phyloP scores from a whole-genome alignment of 2,329 filamentous ascomycete species.

The Cryphonectria japonica region DNA sequence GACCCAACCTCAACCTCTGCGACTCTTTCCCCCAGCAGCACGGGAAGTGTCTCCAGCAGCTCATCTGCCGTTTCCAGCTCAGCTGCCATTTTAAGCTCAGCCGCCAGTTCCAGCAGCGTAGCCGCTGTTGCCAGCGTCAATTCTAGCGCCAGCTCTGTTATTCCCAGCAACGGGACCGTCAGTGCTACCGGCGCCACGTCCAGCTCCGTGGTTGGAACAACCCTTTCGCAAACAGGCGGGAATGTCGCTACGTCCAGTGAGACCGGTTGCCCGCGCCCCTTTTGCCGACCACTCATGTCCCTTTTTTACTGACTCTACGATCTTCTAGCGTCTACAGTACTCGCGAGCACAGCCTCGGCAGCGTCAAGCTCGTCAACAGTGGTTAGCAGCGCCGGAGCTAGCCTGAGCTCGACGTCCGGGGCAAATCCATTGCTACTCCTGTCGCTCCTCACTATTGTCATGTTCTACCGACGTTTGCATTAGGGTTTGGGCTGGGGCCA shows the following conservation, averaged over 20 bases:
- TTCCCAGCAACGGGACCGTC: not conserved
- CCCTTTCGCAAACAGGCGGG: not conserved
- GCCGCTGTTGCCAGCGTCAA: not conserved
- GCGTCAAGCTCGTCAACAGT: slow-evolving; percentile 1
- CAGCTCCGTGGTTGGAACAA: not conserved
- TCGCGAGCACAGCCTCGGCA: not conserved
- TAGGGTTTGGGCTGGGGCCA: not conserved
- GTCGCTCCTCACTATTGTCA: not conserved
- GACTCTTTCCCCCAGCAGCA: not conserved
- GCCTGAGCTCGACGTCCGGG: not conserved
- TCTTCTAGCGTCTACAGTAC: not conserved
- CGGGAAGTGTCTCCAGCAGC: not conserved
- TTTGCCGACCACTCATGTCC: too few species aligned
- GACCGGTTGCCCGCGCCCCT: not conserved
- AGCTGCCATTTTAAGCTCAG: too few species aligned
- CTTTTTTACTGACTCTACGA: not conserved
- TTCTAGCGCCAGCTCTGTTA: not conserved
- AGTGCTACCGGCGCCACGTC: not conserved
- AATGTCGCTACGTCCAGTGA: slow-evolving; percentile 9
- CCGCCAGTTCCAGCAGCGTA: too few species aligned
- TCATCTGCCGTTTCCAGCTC: too few species aligned
- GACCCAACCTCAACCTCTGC: not conserved
- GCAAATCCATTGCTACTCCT: slow-evolving; percentile 1
- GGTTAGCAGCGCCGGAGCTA: not conserved
- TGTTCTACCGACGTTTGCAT: not conserved